phyloP scores from a whole-genome alignment of 2,329 filamentous ascomycete genomes.

The Mycosphaerella arachidis region DNA sequence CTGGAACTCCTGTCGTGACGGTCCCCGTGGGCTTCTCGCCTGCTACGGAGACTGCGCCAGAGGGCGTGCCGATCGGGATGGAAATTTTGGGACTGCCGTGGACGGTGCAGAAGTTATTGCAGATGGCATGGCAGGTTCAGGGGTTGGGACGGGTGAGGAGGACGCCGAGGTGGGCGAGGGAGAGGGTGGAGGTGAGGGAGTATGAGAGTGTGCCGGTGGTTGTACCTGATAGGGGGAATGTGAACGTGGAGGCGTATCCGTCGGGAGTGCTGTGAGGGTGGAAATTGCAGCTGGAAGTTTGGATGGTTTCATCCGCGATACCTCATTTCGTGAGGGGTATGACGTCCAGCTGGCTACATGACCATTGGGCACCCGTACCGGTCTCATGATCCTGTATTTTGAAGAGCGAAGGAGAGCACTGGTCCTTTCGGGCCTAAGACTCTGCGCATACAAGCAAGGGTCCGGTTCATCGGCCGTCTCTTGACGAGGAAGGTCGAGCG shows the following conservation, averaged over 20 bases:
- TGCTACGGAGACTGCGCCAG: constrained; percentile 45
- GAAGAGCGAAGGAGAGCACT: too few species aligned
- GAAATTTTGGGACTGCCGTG: constrained; percentile 58
- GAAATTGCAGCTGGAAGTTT: too few species aligned
- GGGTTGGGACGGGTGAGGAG: constrained; percentile 44
- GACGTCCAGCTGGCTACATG: too few species aligned
- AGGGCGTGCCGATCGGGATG: constrained; percentile 60
- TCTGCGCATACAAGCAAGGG: too few species aligned
- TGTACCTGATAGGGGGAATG: constrained; percentile 40
- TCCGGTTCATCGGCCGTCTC: neutral
- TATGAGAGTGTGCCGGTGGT: constrained; percentile 46
- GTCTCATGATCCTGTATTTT: too few species aligned
- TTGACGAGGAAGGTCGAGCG: neutral
- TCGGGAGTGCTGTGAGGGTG: constrained; percentile 34
- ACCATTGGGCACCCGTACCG: too few species aligned
- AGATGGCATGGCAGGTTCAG: constrained; percentile 51
- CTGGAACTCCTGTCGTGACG: constrained; percentile 51
- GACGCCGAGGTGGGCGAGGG: constrained; percentile 45
- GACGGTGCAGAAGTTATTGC: constrained; percentile 51
- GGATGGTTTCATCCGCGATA: too few species aligned
- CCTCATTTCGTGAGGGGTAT: too few species aligned
- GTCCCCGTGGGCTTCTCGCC: constrained; percentile 53
- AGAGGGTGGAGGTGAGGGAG: constrained; percentile 35
- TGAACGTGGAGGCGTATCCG: constrained; percentile 44
- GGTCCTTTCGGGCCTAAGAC: too few species aligned